These are phyloP conservation scores for Penicillium egyptiacum DNA, from an alignment of 495 filamentous ascomycete genomes.

Conservation along the genomic window DNA sequence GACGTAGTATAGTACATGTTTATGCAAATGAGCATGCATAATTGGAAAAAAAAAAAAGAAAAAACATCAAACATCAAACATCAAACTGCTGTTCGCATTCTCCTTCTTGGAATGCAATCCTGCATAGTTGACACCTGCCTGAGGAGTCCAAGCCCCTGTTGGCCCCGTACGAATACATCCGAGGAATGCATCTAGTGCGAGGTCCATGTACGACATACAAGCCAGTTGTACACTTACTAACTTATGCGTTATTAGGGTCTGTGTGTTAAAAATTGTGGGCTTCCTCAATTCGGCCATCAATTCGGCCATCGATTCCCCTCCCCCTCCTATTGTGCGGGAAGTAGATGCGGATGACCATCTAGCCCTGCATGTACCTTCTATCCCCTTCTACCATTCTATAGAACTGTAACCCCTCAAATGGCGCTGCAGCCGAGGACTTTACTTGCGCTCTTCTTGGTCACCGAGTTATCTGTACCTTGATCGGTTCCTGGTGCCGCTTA, in stretches of 20 bases:
- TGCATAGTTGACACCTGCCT: conserved; percentile 6
- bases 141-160: neutral
- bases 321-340: neutral
- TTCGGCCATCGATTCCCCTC: too few species aligned
- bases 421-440: neutral
- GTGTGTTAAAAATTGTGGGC: neutral
- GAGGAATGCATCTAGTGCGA: conserved; percentile 10
- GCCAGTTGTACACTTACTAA: neutral
- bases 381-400: neutral
- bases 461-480: neutral
- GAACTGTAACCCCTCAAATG: conserved; percentile 1
- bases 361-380: conserved; percentile 8
- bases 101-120: neutral
- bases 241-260: neutral
- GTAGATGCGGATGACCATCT: neutral
- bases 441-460: neutral
- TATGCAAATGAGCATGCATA: neutral
- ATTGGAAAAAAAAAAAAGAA: too few species aligned
- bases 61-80: too few species aligned
- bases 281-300: neutral
- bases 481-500: conserved; percentile 1
- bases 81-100: neutral
- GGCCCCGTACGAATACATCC: conserved; percentile 4
- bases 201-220: conserved; percentile 10
- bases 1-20: neutral